A percentile compares a stretch with the other conserved stretches of the same genome.
Evolutionary conservation across 2,329 filamentous ascomycete genomes (phyloP).

Genomic region (Talaromyces marneffei): DNA sequence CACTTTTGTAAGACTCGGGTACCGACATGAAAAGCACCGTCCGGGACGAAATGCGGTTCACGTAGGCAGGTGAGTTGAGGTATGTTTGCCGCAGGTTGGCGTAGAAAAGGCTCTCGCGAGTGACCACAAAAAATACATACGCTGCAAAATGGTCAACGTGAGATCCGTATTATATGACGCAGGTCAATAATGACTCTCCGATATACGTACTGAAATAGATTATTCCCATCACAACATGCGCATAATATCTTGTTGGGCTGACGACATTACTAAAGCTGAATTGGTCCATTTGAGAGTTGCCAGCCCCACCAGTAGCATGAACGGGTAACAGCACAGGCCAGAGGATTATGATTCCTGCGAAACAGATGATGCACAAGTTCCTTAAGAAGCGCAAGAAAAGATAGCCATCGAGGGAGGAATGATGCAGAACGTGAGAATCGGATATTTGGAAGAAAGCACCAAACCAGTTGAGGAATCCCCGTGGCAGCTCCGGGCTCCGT

Average conservation of each 20-base stretch:
- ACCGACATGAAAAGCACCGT: constrained; percentile 86
- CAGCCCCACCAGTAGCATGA: constrained; percentile 73
- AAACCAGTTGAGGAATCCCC: constrained; percentile 51
- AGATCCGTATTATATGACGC: not conserved
- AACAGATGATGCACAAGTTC: constrained; percentile 68
- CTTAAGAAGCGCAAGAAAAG: constrained; percentile 85
- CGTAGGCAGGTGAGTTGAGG: constrained; percentile 75
- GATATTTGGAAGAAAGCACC: constrained; percentile 48
- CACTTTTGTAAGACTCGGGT: constrained; percentile 68
- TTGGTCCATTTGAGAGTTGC: constrained; percentile 63
- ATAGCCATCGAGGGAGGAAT: constrained; percentile 86
- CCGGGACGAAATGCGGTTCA: constrained; percentile 77
- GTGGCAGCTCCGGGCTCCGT: constrained; percentile 43
- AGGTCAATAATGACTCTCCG: not conserved
- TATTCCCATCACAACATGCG: constrained; percentile 70
- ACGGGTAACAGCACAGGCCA: constrained; percentile 87
- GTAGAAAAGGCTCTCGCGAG: constrained; percentile 83
- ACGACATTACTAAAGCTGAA: constrained; percentile 74
- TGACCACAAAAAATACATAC: constrained; percentile 80
- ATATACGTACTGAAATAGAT: constrained; percentile 61
- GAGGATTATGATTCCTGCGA: constrained; percentile 74
- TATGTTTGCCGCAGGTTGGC: constrained; percentile 88
- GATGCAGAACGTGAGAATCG: constrained; percentile 78
- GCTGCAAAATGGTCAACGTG: constrained; percentile 29
- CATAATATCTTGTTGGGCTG: constrained; percentile 63